phyloP scores from a whole-genome alignment of 306 rosid species.

The Fragaria nilgerrensis region DNA sequence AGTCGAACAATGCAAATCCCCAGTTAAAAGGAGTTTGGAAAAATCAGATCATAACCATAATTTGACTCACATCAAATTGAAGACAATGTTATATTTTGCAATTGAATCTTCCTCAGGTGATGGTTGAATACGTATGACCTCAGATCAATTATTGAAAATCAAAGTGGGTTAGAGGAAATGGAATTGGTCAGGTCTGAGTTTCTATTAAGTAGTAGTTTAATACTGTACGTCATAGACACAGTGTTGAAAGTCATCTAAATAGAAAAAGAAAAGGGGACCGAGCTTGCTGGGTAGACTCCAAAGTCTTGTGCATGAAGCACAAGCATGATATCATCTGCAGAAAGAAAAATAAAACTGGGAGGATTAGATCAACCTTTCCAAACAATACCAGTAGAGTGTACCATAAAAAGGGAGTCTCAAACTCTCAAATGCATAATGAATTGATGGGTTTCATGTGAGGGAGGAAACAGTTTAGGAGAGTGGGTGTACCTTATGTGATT shows the following conservation, averaged over 20 bases:
- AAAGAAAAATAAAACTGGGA: not conserved
- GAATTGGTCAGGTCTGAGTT: not conserved
- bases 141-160: conserved; percentile 1
- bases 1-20: not conserved
- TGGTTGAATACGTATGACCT: not conserved
- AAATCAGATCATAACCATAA: not conserved
- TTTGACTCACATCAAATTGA: not conserved
- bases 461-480: not conserved
- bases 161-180: conserved; percentile 2
- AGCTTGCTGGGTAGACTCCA: not conserved
- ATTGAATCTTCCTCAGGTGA: not conserved
- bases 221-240: not conserved
- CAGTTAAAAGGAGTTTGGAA: not conserved
- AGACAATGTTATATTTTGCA: not conserved
- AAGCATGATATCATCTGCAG: conserved; percentile 3
- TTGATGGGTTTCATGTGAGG: not conserved
- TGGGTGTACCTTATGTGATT: not conserved
- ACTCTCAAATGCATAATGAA: not conserved
- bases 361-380: conserved; percentile 11
- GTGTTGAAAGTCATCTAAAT: conserved; percentile 2
- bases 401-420: conserved; percentile 1
- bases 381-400: not conserved
- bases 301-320: conserved; percentile 13
- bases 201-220: not conserved
- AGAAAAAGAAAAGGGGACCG: not conserved